Evolutionary conservation across 352 stramenopile genomes (phyloP).

Genomic region (Phytophthora tentaculata): DNA sequence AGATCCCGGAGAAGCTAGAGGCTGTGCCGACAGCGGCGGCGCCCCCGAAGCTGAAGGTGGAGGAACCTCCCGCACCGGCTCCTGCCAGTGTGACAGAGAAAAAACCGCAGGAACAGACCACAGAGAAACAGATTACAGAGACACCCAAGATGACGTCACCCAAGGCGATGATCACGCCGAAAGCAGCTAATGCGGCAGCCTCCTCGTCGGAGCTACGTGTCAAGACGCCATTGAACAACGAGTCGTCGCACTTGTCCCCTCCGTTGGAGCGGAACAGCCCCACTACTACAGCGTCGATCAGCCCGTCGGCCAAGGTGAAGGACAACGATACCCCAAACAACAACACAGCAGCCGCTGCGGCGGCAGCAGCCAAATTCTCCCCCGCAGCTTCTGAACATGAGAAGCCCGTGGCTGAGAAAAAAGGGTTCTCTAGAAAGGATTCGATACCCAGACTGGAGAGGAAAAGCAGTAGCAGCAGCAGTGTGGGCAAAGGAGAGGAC

Average conservation of each 20-base stretch:
- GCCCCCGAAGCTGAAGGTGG: constrained; percentile 6
- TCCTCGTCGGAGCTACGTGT: constrained; percentile 45
- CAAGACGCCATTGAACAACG: constrained; percentile 49
- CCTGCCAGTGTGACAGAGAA: constrained; percentile 10
- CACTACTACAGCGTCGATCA: constrained; percentile 51
- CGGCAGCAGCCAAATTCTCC: constrained; percentile 34
- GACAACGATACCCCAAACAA: constrained; percentile 41
- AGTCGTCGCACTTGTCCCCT: constrained; percentile 61
- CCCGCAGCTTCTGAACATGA: constrained; percentile 18
- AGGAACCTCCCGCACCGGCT: not conserved
- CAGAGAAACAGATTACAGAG: constrained; percentile 18
- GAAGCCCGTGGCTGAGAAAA: constrained; percentile 19
- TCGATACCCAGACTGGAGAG: constrained; percentile 22
- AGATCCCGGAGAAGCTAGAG: constrained; percentile 10
- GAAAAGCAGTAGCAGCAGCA: constrained; percentile 40
- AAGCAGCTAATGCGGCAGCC: constrained; percentile 1
- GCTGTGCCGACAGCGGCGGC: not conserved
- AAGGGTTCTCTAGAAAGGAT: constrained; percentile 22
- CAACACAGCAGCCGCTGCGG: constrained; percentile 24
- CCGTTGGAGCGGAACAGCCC: constrained; percentile 53
- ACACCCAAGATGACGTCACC: not conserved
- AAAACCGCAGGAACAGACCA: constrained; percentile 21
- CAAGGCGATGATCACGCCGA: constrained; percentile 4
- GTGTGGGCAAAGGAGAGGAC: constrained; percentile 25
- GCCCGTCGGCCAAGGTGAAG: constrained; percentile 57